Percentiles rank a stretch among this genome's conserved stretches.
phyloP scores from a whole-genome alignment of 495 filamentous ascomycete genomes.

The Hypoxylon fragiforme region DNA sequence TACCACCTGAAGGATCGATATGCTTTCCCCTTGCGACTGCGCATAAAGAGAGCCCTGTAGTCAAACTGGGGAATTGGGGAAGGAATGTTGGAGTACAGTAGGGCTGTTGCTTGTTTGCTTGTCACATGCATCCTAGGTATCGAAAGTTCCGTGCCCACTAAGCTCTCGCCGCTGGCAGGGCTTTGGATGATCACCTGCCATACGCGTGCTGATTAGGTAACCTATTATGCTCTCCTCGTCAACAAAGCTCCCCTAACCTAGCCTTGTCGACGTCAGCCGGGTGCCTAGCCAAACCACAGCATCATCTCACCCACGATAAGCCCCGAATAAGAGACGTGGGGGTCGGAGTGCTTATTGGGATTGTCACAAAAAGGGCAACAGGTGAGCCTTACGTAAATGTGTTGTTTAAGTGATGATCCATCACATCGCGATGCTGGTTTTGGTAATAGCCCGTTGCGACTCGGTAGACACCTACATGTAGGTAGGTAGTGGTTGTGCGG shows the following conservation, averaged over 20 bases:
- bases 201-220: not conserved
- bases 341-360: not conserved
- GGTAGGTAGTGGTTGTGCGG: too few species aligned
- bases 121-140: too few species aligned
- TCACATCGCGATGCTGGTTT: not conserved
- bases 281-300: not conserved
- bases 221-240: not conserved
- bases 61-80: not conserved
- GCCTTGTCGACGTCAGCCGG: not conserved
- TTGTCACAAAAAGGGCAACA: not conserved
- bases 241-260: not conserved
- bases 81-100: not conserved
- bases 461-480: too few species aligned
- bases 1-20: slow-evolving; percentile 8
- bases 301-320: not conserved
- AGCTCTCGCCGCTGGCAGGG: not conserved
- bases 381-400: slow-evolving; percentile 7
- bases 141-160: too few species aligned
- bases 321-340: not conserved
- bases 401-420: slow-evolving; percentile 6
- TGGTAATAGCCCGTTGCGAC: too few species aligned
- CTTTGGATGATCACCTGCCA: slow-evolving; percentile 10
- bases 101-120: not conserved
- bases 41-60: not conserved
- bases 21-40: not conserved